Conservation (phyloP, 371 early-diverging fungal genomes). For the Gilbertella persicaria region DNA sequence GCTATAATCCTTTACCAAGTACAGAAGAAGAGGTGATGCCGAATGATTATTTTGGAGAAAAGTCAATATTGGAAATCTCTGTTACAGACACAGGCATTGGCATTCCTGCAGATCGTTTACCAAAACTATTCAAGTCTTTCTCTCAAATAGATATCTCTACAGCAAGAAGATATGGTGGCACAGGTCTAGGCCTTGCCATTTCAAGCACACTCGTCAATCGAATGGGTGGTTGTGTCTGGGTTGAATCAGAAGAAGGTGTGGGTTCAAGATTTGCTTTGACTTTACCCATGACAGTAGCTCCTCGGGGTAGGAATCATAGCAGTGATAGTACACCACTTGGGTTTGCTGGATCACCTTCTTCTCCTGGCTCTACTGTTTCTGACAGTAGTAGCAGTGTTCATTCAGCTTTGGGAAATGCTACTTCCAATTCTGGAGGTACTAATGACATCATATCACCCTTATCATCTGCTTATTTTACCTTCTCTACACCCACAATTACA, state of each 20-base stretch:
- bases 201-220: conserved; percentile 59
- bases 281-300: conserved; percentile 50
- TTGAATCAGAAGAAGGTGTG: conserved; percentile 55
- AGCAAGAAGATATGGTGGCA: conserved; percentile 58
- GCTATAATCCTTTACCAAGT: background rate
- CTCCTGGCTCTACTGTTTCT: conserved; percentile 38
- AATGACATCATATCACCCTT: conserved; percentile 14
- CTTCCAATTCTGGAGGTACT: background rate
- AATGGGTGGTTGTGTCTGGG: conserved; percentile 66
- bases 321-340: conserved; percentile 21
- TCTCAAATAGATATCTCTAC: conserved; percentile 65
- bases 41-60: conserved; percentile 31
- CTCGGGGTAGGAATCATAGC: conserved; percentile 18
- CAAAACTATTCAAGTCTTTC: conserved; percentile 59
- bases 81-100: conserved; percentile 64
- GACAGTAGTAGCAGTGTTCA: conserved; percentile 38
- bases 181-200: conserved; percentile 61
- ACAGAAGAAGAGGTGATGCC: conserved; percentile 10
- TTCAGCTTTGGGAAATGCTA: conserved; percentile 11
- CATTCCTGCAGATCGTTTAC: conserved; percentile 59
- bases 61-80: conserved; percentile 55
- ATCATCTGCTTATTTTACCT: conserved; percentile 8
- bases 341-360: conserved; percentile 36
- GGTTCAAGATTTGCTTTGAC: conserved; percentile 62
- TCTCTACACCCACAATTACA: conserved; percentile 7